Evolutionary conservation across 139 green algal genomes (phyloP), one percentile per base, ranked within the genome.

Genomic region (Pseudopediastrum boryanum): DNA sequence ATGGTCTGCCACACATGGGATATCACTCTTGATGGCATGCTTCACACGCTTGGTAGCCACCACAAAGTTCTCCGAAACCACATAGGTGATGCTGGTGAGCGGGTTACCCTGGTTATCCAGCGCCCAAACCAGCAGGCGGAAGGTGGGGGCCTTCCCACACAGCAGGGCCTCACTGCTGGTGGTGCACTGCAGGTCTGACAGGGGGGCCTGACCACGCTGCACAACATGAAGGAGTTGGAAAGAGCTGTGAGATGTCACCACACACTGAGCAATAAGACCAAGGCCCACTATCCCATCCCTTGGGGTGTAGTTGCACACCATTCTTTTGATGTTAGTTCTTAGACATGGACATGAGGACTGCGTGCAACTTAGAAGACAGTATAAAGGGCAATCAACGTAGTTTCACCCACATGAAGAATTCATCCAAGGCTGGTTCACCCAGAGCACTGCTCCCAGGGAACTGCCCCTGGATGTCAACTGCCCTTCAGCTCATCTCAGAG

Each of bases 1-100:
- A 42, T 79, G 71, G 80, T 91, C 84, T 12, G 41, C 65, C 21
- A 91, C 67, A 23, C 63, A 81, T 27, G 87, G 87, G 50, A 91
- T 88, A 83, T 91, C 87, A 27, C 46, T 73, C 80, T 91, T 91
- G 74, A 91, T 91, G 16, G 87, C 87, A 43, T 88, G 82, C 78
- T 91, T 91, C 25, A 91, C 87, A 35, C 87, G 84, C 82, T 91
- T 91, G 56, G 87, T 91, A 19, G 87, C 84, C 23, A 91, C 87
- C 80, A 91, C 87, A 73, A 91, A 91, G 48, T 65, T 85, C 78
- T 91, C 87, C 10, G 64, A 83, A 27, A 91, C 87, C 2, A 91
- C 87, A 54, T 91, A 91, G 0, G 84, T 89, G 41, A 91, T 75
- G 68, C 82, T 61, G 13, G 76, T 67, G 50, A 89, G 66, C 21